Evolutionary conservation across 78 protist genomes (phyloP).

Genomic region (Dictyostelium intermedium): DNA sequence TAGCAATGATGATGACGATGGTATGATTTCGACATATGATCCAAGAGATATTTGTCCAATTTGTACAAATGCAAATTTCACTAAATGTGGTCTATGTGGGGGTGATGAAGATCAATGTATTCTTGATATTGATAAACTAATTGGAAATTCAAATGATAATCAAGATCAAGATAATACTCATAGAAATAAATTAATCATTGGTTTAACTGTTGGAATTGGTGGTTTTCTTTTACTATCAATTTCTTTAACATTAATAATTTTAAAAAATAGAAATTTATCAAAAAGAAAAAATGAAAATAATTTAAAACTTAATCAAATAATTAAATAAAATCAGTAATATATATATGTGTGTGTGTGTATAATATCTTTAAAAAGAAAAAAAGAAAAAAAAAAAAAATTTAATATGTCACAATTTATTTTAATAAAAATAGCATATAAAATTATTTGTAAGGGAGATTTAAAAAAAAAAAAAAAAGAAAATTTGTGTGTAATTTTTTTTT

Average conservation of each 20-base stretch:
- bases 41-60: neutral
- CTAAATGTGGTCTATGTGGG: slow-evolving; percentile 45
- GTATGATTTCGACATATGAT: neutral
- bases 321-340: neutral
- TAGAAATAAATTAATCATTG: neutral
- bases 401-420: too few species aligned
- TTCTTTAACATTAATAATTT: neutral
- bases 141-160: neutral
- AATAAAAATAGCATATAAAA: too few species aligned
- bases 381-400: too few species aligned
- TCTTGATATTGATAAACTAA: neutral
- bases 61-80: neutral
- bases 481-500: too few species aligned
- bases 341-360: too few species aligned
- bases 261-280: neutral
- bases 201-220: neutral
- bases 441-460: too few species aligned
- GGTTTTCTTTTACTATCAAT: neutral
- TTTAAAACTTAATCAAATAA: neutral
- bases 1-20: neutral
- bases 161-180: neutral
- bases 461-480: too few species aligned
- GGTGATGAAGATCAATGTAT: slow-evolving; percentile 5
- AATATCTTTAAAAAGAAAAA: too few species aligned
- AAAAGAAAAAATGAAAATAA: neutral